A percentile compares a stretch with the other conserved stretches of the same genome.
phyloP scores from a whole-genome alignment of 192 early-diverging fungal genomes.

The Phycomyces nitens region DNA sequence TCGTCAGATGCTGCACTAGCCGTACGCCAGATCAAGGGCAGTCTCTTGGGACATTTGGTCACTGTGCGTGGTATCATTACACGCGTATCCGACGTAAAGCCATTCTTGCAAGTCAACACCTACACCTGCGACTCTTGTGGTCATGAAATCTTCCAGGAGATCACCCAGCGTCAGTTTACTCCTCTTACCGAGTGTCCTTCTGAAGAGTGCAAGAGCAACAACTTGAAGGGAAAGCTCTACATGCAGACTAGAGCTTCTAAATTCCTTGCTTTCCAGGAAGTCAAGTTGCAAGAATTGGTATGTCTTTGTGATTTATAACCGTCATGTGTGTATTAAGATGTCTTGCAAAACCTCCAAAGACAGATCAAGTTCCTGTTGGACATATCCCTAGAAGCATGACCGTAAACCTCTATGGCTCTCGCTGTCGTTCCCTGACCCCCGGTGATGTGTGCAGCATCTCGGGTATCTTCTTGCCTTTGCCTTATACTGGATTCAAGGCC shows the following conservation, averaged over 20 bases:
- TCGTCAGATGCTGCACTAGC: conserved; percentile 59
- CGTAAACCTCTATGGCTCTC: conserved; percentile 79
- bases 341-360: conserved; percentile 38
- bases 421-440: conserved; percentile 77
- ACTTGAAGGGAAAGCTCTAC: conserved; percentile 76
- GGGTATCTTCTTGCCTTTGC: conserved; percentile 89
- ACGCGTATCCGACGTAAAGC: conserved; percentile 90
- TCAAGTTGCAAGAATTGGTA: conserved; percentile 93
- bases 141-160: conserved; percentile 93
- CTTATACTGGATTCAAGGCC: conserved; percentile 90
- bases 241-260: conserved; percentile 90
- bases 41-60: conserved; percentile 79
- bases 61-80: conserved; percentile 92
- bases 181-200: conserved; percentile 82
- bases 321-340: not conserved
- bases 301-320: no score
- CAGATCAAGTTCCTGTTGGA: conserved; percentile 98
- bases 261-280: conserved; percentile 93
- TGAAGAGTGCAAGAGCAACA: conserved; percentile 75
- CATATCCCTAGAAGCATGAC: conserved; percentile 96
- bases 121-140: conserved; percentile 94
- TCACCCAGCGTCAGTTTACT: conserved; percentile 68
- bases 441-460: conserved; percentile 83
- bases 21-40: conserved; percentile 83
- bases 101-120: conserved; percentile 81